Evolutionary conservation across 2,329 filamentous ascomycete genomes (phyloP).

Genomic region (Venturiaceae sp.): DNA sequence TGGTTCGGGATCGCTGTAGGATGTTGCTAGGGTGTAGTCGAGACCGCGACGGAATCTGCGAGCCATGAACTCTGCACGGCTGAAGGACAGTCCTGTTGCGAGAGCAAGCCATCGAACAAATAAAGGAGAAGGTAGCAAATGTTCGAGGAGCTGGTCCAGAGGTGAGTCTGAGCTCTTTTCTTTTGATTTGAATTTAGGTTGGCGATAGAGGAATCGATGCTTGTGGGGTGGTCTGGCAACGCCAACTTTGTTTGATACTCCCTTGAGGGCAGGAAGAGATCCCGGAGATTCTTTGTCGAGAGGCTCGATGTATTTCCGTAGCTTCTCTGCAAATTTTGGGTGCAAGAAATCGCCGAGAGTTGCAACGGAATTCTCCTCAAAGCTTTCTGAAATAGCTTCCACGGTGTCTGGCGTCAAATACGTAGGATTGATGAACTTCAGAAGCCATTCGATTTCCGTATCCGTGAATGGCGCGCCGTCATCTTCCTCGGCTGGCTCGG

Average conservation of each 20-base stretch:
- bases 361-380: constrained; percentile 74
- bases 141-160: constrained; percentile 68
- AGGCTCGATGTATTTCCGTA: constrained; percentile 61
- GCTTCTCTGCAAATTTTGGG: constrained; percentile 61
- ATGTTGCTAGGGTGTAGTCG: constrained; percentile 89
- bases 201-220: constrained; percentile 80
- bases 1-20: constrained; percentile 61
- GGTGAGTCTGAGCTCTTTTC: constrained; percentile 33
- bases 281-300: constrained; percentile 10
- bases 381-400: constrained; percentile 69
- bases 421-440: constrained; percentile 80
- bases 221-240: constrained; percentile 89
- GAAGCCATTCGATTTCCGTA: constrained; percentile 76
- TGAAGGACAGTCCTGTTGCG: constrained; percentile 65
- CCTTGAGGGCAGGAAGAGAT: constrained; percentile 20
- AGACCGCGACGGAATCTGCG: constrained; percentile 76
- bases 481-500: constrained; percentile 34
- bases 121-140: constrained; percentile 71
- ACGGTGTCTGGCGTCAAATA: constrained; percentile 90
- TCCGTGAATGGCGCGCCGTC: constrained; percentile 55
- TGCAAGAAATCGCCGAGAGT: constrained; percentile 71
- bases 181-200: constrained; percentile 34
- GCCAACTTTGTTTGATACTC: constrained; percentile 37
- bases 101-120: constrained; percentile 87
- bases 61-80: constrained; percentile 68